A percentile compares a stretch with the other conserved stretches of the same genome.
phyloP scores from a whole-genome alignment of 177 flowering plant species.

The Vitis hybrid region DNA sequence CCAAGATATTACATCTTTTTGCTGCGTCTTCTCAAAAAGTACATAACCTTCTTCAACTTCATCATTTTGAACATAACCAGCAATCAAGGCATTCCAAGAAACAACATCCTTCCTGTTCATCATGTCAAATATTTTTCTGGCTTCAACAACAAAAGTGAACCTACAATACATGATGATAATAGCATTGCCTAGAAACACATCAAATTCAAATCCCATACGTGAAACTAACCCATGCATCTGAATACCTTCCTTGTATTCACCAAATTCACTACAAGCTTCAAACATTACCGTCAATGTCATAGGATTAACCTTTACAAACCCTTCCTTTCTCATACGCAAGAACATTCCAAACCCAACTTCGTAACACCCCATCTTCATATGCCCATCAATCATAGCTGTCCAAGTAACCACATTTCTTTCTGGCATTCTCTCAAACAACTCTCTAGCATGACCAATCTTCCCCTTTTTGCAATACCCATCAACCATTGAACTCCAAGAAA shows the following conservation, averaged over 20 bases:
- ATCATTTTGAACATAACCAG: conserved; percentile 36
- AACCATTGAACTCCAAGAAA: conserved; percentile 72
- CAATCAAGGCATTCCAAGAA: conserved; percentile 66
- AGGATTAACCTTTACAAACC: conserved; percentile 29
- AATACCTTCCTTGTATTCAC: conserved; percentile 40
- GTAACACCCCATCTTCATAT: conserved; percentile 20
- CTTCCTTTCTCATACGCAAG: conserved; percentile 21
- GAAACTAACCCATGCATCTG: conserved; percentile 65
- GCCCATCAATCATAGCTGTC: conserved; percentile 33
- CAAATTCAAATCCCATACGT: conserved; percentile 28
- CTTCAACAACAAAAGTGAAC: conserved; percentile 31
- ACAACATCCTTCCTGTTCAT: conserved; percentile 52
- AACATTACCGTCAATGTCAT: conserved; percentile 47
- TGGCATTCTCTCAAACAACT: conserved; percentile 55
- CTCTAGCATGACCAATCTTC: conserved; percentile 46
- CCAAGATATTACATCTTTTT: conserved; percentile 64
- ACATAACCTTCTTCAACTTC: conserved; percentile 46
- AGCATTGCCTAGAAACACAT: conserved; percentile 35
- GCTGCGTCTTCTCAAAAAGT: conserved; percentile 51
- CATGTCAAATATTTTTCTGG: conserved; percentile 35
- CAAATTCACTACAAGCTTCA: conserved; percentile 45
- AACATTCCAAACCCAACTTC: conserved; percentile 23
- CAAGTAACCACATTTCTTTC: conserved; percentile 47
- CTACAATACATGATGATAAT: conserved; percentile 60
- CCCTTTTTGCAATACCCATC: conserved; percentile 78